Base-by-base conservation (phyloP, 257 asterid genomes). In the Solanum tarapatanum region DNA sequence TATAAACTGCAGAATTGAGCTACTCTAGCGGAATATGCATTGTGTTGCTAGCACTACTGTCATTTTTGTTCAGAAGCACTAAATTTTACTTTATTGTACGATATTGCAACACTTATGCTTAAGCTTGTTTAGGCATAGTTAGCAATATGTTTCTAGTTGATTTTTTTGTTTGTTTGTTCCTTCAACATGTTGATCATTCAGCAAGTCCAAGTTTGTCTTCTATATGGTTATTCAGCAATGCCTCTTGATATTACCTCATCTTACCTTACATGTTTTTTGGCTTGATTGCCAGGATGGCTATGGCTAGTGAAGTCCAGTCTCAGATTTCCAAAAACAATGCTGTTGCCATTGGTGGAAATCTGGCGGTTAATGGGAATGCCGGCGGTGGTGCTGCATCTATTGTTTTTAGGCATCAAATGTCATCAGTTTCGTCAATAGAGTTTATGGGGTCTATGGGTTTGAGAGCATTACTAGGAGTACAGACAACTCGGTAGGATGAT, bases 281-380 rank as follows among this genome's bases (percentile, higher is more conserved):
- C 80, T 8, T 88, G 82, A 84, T 87, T 93, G 89, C 43, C 95
- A 97, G 99, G 92, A 95, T 97, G 99, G 97, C 90, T 87, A 94
- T 97, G 98, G 96, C 97, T 36, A 97, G 95, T 92, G 97, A 96
- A 93, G 92, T 94, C 84, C 98, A 95, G 55, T 94, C 99, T 79
- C 94, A 92, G 88, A 64, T 96, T 89, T 96, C 99, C 19, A 91
- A 96, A 91, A 88, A 66, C 82, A 92, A 90, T 90, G 91, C 91
- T 89, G 93, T 97, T 88, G 91, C 92, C 79, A 77, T 97, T 68
- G 98, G 98, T 37, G 99, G 99, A 89, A 96, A 92, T 91, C 87
- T 96, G 93, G 98, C 94, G 9, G 98, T 93, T 87, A 89, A 90
- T 88, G 92, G 91, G 45, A 88, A 90, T 88, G 89, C 95, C 26